Base-by-base conservation (phyloP, 805 yeast genomes). In the Ogataea paradorogensis region DNA sequence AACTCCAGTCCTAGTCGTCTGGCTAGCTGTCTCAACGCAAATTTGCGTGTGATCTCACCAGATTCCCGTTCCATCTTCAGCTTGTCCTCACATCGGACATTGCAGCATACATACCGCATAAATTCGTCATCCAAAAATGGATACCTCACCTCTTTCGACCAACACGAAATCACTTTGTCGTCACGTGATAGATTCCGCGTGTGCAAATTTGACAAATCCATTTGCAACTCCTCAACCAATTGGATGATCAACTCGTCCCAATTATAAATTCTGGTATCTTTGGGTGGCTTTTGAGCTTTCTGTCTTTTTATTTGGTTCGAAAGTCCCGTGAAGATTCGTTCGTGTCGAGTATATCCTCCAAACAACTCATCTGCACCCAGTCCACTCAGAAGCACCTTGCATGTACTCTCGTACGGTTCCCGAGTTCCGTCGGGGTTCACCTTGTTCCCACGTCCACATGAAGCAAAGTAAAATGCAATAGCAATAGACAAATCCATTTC, bases 401-500 rank as follows among this genome's bases (percentile, higher is more conserved):
- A 74, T 7, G 62, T 58, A 14, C 89, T 74, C 2, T 55, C 47
- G 51, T 80, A 83, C 7, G 48, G 40, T 2, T 24, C 38, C 31
- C 55, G 41, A 7, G 35, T 29, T 11, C 40, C 41, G 10, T 52
- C 55, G 18, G 13, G 30, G 3, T 15, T 22, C 2, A 53, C 58
- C 13, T 47, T 40, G 10, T 41, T 50, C 0, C 83, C 79, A 7
- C 46, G 35, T 7, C 84, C 85, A 45, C 76, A 69, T 2, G 95
- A 74, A 0, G 98, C 97, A 65, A 89, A 93, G 58, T 82, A 89
- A 55, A 93, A 93, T 0, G 99, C 99, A 45, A 91, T 78, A 1
- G 97, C 97, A 36, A 93, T 93, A 1, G 96, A 85, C 15, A 89
- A 63, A 60, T 93, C 99, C 98, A 93, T 93, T 48, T 89, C 98